Evolutionary conservation across 345 rosid genomes (phyloP).

Genomic region (Euphorbia tirucalli): DNA sequence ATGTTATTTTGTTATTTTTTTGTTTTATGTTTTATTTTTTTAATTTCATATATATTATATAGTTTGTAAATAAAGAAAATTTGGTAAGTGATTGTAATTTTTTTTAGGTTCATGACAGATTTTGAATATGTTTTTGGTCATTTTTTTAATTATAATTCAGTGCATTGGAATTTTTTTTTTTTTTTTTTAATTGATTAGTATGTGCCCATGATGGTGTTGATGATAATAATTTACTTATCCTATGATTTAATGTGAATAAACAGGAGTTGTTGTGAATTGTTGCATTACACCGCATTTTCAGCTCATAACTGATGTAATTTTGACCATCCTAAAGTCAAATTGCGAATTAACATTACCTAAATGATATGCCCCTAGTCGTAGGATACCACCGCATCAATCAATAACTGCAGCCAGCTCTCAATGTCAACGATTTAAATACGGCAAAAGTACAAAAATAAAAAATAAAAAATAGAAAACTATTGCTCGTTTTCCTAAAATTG

Average conservation of each 20-base stretch:
- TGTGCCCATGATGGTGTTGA: no score
- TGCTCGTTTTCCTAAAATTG: no score
- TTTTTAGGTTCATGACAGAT: background rate
- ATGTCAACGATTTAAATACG: background rate
- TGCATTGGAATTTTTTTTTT: background rate
- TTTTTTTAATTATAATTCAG: background rate
- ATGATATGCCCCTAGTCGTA: background rate
- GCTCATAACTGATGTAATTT: background rate
- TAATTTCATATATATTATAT: background rate
- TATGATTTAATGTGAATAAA: background rate
- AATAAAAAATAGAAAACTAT: no score
- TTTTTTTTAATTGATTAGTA: background rate
- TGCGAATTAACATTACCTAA: background rate
- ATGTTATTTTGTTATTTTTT: background rate
- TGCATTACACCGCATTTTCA: background rate
- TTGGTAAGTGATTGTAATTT: background rate
- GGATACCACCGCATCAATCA: background rate
- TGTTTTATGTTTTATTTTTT: background rate
- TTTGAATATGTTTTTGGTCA: background rate
- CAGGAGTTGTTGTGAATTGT: background rate
- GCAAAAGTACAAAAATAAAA: no score
- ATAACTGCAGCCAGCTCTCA: background rate
- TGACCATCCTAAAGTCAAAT: background rate
- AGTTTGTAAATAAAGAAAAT: background rate
- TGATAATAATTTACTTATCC: background rate